Base-by-base conservation (phyloP, 345 rosid genomes). In the Xanthoceras sorbifolium region DNA sequence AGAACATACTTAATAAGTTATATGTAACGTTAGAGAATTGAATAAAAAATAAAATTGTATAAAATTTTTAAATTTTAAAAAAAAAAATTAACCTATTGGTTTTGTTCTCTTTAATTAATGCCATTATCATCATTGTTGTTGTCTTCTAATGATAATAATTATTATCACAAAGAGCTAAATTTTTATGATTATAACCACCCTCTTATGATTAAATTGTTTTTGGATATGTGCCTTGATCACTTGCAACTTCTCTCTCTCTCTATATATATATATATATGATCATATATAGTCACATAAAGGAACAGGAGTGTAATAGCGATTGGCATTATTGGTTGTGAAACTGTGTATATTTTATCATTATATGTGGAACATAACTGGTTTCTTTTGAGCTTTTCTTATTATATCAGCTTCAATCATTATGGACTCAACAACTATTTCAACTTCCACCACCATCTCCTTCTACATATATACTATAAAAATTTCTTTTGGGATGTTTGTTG, bases 401-500 rank as follows among this genome's bases (percentile, higher is more conserved):
- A 76, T 52, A 40, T 71, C 60, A 36, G 70, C 46, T 68, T 64
- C 83, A 79, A 83, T 84, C 79, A 83, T 86, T 77, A 66, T 78
- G 67, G 55, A 65, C 72, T 61, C 77, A 68, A 74, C 81, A 64
- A 62, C 66, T 71, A 54, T 76, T 72, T 74, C 78, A 73, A 73
- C 82, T 78, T 32, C 78, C 83, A 76, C 68, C 79, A 48, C 36
- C 62, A 57, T 50, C n/a, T 64, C 20, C 48, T 6, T 6, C 9
- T 54, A 4, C 23, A n/a, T 28, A 44, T 25, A 52, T 1, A 6
- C 67, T 11, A n/a, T n/a, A 50, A 67, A 68, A 54, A 44, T 29
- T 32, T 12, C 10, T 42, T 62, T 61, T 54, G 18, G 71, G 34
- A 64, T 38, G n/a, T 34, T 68, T 38, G n/a, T 34, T 68, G 61